These are phyloP conservation scores for Kluyveromyces wickerhamii DNA, from an alignment of 805 yeast genomes.

Conservation along the genomic window DNA sequence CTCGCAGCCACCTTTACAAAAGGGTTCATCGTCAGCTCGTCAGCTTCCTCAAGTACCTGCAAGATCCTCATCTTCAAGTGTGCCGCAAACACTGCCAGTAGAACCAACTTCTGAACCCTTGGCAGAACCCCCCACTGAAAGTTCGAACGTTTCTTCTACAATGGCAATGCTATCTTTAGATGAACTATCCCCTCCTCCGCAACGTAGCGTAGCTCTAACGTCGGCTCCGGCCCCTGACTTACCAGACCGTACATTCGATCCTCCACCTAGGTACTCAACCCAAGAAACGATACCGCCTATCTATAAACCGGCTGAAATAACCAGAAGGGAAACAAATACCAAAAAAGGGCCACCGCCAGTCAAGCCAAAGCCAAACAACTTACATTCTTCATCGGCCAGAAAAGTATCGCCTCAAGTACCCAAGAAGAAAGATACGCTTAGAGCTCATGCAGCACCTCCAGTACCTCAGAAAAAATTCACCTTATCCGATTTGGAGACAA, in stretches of 20 bases:
- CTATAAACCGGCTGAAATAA: neutral
- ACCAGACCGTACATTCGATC: conserved; percentile 1
- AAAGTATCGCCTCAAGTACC: conserved; percentile 16
- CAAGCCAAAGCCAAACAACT: neutral
- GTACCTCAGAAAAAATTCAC: conserved; percentile 12
- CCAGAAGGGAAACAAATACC: neutral
- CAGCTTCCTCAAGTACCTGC: conserved; percentile 4
- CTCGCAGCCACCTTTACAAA: conserved; percentile 1
- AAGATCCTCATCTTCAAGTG: too few relatives aligned
- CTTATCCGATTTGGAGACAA: conserved; percentile 3
- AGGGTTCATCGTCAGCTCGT: neutral
- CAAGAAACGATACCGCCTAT: conserved; percentile 1
- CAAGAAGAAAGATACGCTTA: conserved; percentile 12
- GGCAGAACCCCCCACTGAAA: too few relatives aligned
- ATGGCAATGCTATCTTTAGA: neutral
- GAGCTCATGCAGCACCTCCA: conserved; percentile 9
- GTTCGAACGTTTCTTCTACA: too few relatives aligned
- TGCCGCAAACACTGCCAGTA: too few relatives aligned
- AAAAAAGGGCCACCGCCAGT: neutral
- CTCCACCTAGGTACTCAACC: conserved; percentile 3
- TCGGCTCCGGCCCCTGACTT: neutral
- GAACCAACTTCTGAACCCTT: too few relatives aligned
- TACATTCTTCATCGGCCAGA: conserved; percentile 1
- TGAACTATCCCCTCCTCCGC: neutral
- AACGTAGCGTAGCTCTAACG: neutral